These are phyloP conservation scores for Fomitopsis schrenkii DNA, from an alignment of 1,284 basidiomycete species.

Conservation along the genomic window DNA sequence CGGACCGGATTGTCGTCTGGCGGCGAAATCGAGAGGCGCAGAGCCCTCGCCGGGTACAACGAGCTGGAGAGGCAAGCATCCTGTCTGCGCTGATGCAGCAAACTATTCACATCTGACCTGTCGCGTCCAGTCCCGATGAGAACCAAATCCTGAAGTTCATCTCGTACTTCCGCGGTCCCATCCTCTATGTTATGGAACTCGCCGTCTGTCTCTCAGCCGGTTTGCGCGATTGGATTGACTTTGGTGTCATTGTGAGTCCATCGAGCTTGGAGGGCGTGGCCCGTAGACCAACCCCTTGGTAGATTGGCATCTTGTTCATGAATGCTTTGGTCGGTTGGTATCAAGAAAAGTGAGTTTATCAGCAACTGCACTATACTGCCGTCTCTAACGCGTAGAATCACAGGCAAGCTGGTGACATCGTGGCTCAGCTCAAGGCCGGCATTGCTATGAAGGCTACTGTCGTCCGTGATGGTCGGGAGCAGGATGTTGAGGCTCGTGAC, in stretches of 20 bases:
- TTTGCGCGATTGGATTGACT: conserved; percentile 11
- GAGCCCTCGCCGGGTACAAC: conserved; percentile 3
- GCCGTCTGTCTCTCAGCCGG: conserved; percentile 8
- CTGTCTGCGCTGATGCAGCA: too few species aligned
- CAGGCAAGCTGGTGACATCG: conserved; percentile 10
- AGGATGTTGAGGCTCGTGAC: conserved; percentile 7
- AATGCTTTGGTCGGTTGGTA: conserved; percentile 10
- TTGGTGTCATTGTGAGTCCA: conserved; percentile 7
- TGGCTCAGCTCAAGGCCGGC: conserved; percentile 9
- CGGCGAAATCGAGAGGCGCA: conserved; percentile 2
- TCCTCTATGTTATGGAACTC: conserved; percentile 10
- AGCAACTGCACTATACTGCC: too few species aligned
- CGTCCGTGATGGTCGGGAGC: conserved; percentile 7
- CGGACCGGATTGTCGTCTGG: conserved; percentile 3
- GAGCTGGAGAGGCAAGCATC: conserved; percentile 1
- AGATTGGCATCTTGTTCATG: conserved; percentile 10
- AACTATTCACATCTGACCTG: not conserved
- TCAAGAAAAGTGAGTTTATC: conserved; percentile 5
- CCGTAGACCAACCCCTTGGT: not conserved
- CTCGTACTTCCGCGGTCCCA: conserved; percentile 11
- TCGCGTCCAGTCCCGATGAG: conserved; percentile 1
- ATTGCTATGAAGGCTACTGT: conserved; percentile 8
- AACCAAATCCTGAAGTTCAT: conserved; percentile 11
- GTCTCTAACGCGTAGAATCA: not conserved
- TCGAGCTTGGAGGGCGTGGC: not conserved